These are phyloP conservation scores for Ophiocordyceps camponoti-saundersi DNA, from an alignment of 2,329 filamentous ascomycete genomes.

Conservation along the genomic window DNA sequence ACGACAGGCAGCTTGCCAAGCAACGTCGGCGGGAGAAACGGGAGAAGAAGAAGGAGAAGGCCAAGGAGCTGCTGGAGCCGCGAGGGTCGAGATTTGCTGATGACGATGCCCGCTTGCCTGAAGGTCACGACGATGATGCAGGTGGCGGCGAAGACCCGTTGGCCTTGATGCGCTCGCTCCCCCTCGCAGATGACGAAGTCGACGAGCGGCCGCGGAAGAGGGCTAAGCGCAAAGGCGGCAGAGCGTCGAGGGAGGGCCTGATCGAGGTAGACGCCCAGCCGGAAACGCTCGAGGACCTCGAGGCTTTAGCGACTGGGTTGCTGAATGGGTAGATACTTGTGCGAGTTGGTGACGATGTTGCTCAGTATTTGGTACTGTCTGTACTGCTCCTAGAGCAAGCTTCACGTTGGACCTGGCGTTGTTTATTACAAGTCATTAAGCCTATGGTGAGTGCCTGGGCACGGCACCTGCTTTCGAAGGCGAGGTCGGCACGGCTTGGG, in stretches of 20 bases:
- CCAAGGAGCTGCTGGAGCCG: constrained; percentile 33
- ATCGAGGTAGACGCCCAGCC: constrained; percentile 50
- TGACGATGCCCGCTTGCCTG: constrained; percentile 16
- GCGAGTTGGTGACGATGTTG: neutral
- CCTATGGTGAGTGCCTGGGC: too few species aligned
- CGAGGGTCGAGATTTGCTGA: constrained; percentile 9
- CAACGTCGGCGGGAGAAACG: constrained; percentile 63
- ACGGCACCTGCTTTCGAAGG: too few species aligned
- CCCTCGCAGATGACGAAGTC: constrained; percentile 21
- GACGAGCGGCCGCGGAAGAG: constrained; percentile 26
- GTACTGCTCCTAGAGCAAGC: neutral
- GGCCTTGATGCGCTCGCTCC: constrained; percentile 39
- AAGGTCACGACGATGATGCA: constrained; percentile 19
- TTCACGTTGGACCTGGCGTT: too few species aligned
- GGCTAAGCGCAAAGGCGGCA: constrained; percentile 50
- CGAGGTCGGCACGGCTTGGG: too few species aligned
- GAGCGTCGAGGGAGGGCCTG: constrained; percentile 9
- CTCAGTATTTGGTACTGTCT: too few species aligned
- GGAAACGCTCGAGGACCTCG: constrained; percentile 64
- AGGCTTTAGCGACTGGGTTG: constrained; percentile 58
- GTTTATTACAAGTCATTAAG: too few species aligned
- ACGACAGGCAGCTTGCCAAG: constrained; percentile 68
- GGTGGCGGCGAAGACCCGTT: constrained; percentile 29
- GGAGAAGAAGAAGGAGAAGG: constrained; percentile 59
- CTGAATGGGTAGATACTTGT: constrained; percentile 31